These are phyloP conservation scores for Xerocomus spinulosus DNA, from an alignment of 768 basidiomycete species.

Conservation along the genomic window DNA sequence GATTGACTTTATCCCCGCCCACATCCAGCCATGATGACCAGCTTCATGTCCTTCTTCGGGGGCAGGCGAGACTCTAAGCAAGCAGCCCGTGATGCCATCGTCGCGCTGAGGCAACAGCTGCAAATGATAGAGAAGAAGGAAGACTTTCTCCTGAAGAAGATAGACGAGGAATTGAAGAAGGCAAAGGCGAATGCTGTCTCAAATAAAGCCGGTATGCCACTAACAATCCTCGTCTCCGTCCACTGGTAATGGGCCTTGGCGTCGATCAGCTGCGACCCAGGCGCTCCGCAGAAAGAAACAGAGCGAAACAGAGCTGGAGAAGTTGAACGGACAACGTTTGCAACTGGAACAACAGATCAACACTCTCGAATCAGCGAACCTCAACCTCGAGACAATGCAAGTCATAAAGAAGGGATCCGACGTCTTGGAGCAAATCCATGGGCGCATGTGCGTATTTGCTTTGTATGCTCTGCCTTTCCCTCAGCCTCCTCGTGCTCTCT, in stretches of 20 bases:
- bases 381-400: conserved; percentile 95
- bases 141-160: conserved; percentile 93
- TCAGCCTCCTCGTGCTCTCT: background rate
- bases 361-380: conserved; percentile 94
- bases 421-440: conserved; percentile 86
- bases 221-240: background rate
- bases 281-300: conserved; percentile 93
- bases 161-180: conserved; percentile 90
- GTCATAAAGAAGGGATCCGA: conserved; percentile 96
- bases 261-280: conserved; percentile 67
- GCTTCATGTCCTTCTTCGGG: conserved; percentile 86
- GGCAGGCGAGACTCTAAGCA: conserved; percentile 79
- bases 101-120: conserved; percentile 86
- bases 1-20: conserved; percentile 1
- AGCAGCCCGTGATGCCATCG: conserved; percentile 88
- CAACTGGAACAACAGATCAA: conserved; percentile 97
- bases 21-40: conserved; percentile 55
- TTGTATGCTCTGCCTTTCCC: background rate
- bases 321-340: conserved; percentile 76
- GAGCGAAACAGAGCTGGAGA: conserved; percentile 80
- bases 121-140: conserved; percentile 99
- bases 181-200: conserved; percentile 89
- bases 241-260: conserved; percentile 11
- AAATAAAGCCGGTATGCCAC: conserved; percentile 79
- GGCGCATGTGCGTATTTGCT: conserved; percentile 65